A percentile compares a stretch with the other conserved stretches of the same genome.
These are phyloP conservation scores for Lipomyces lipofer DNA, from an alignment of 805 yeast genomes.

Conservation along the genomic window DNA sequence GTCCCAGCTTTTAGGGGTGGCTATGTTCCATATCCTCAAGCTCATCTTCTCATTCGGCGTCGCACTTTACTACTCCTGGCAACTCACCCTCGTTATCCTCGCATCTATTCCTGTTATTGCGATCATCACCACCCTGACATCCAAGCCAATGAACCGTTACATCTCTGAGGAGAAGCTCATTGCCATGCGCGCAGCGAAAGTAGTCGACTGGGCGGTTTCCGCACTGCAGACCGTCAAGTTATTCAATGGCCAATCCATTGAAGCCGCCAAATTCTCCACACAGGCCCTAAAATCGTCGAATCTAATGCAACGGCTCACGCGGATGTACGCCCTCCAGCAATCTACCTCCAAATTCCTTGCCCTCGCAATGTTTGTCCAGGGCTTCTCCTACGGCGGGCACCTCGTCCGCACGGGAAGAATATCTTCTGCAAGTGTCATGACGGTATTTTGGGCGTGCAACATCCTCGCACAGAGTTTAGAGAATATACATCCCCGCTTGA, in stretches of 20 bases:
- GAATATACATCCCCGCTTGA: slow-evolving; percentile 55
- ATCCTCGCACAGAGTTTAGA: slow-evolving; percentile 64
- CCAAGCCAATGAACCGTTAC: slow-evolving; percentile 51
- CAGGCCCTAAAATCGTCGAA: slow-evolving; percentile 43
- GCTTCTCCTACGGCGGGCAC: slow-evolving; percentile 85
- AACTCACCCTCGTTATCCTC: slow-evolving; percentile 73
- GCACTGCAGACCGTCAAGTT: slow-evolving; percentile 62
- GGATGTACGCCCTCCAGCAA: slow-evolving; percentile 53
- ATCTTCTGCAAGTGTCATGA: slow-evolving; percentile 64
- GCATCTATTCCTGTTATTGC: slow-evolving; percentile 71
- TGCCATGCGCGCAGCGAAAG: slow-evolving; percentile 57
- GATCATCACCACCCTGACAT: slow-evolving; percentile 50
- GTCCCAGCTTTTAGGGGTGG: slow-evolving; percentile 8
- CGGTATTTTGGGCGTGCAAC: slow-evolving; percentile 81
- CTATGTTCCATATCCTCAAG: slow-evolving; percentile 8
- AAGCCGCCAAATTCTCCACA: slow-evolving; percentile 48
- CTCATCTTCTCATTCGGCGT: slow-evolving; percentile 45
- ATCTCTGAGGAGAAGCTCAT: slow-evolving; percentile 58
- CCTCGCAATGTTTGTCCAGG: slow-evolving; percentile 80
- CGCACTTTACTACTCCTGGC: slow-evolving; percentile 81
- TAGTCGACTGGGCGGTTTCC: slow-evolving; percentile 68
- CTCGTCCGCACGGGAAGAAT: slow-evolving; percentile 56
- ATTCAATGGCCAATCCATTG: slow-evolving; percentile 57
- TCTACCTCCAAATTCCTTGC: slow-evolving; percentile 59
- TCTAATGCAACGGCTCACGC: slow-evolving; percentile 9